A percentile compares a stretch with the other conserved stretches of the same genome.
Evolutionary conservation across 768 basidiomycete genomes (phyloP).

Genomic region (Boletus patriciae): DNA sequence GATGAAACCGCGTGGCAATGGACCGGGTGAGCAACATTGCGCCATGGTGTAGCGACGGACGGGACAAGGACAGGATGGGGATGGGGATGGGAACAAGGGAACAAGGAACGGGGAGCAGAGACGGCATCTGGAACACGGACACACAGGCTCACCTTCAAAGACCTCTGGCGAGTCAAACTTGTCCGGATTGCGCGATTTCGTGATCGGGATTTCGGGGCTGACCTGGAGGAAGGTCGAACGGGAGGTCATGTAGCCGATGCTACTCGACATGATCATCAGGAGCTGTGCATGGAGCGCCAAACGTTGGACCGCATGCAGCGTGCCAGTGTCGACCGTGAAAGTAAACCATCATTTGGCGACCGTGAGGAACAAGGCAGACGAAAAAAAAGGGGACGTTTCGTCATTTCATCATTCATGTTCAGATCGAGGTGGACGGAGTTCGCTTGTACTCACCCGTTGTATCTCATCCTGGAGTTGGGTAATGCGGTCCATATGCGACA

Average conservation of each 20-base stretch:
- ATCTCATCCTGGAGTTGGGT: constrained; percentile 95
- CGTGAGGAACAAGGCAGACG: background rate
- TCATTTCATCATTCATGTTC: background rate
- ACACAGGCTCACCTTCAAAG: constrained; percentile 58
- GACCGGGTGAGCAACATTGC: background rate
- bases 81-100: background rate
- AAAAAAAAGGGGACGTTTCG: background rate
- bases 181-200: constrained; percentile 71
- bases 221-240: constrained; percentile 78
- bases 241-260: constrained; percentile 75
- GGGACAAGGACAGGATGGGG: background rate
- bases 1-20: background rate
- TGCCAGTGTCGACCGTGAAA: background rate
- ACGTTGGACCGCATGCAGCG: background rate
- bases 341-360: background rate
- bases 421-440: constrained; percentile 7
- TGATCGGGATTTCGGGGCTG: constrained; percentile 77
- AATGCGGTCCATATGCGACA: constrained; percentile 94
- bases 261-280: constrained; percentile 84
- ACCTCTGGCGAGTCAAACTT: constrained; percentile 71
- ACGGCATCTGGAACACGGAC: background rate
- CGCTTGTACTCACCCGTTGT: constrained; percentile 58
- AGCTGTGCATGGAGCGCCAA: constrained; percentile 47
- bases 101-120: background rate
- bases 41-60: background rate